Base-by-base conservation (phyloP, 306 rosid species). In the Gleditsia sinensis region DNA sequence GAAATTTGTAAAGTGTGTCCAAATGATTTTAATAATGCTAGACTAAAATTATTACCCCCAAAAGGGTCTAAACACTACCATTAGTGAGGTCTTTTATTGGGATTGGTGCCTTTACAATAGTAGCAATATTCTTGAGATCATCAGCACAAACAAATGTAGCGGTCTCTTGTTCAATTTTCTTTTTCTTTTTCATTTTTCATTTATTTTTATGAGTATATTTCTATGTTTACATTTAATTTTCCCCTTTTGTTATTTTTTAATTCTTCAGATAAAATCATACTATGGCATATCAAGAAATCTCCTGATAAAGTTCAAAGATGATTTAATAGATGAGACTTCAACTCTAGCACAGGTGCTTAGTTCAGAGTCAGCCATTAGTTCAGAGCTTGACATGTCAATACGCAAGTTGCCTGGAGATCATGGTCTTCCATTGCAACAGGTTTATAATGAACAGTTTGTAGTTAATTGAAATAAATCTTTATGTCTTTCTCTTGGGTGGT, bases 381-480 rank as follows among this genome's bases (percentile, higher is more conserved):
- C 95, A 56, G 84, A 81, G 88, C 94, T 94, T 42, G 98, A 94
- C 86, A 94, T 94, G 98, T 94, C 98, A 33, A 91, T 87, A 60
- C 95, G 97, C 67, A 81, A 81, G 71, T 79, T 94, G 68, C 86
- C 97, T 14, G 98, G 98, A 79, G 96, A 91, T 86, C 98, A 94
- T 0, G 93, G 89, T 56, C 94, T 91, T 80, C 98, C 98, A 53
- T 82, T 94, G 88, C 97, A 88, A 72, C 97, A 94, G 98, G 98
- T 94, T 33, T 58, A 40, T 17, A 7, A 3, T 61, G 66, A 30
- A 32, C 33, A 59, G 11, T 33, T n/a, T 59, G 24, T 37, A 59
- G 20, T 17, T 43, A 9, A 61, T 24, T 34, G 30, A 9, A 61
- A 61, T 3, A 19, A 0, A 30, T 19, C 39, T 19, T 61, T 10